These are phyloP conservation scores for Ogataea sp. DNA, from an alignment of 805 yeast genomes.

Conservation along the genomic window DNA sequence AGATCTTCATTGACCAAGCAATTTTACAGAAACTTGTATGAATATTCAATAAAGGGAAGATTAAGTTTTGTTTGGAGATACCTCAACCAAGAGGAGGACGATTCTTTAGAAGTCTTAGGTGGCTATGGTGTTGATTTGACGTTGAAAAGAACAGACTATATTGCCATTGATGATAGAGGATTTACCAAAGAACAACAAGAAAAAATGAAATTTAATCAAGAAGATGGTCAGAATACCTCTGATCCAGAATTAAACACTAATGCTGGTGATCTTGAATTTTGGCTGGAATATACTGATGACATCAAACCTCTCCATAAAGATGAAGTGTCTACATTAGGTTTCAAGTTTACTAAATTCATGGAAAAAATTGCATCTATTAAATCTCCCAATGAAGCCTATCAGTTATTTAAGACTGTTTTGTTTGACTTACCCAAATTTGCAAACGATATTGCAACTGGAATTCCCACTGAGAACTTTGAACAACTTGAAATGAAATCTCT, in stretches of 20 bases:
- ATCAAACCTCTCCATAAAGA: constrained; percentile 23
- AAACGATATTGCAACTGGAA: constrained; percentile 24
- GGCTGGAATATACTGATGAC: constrained; percentile 18
- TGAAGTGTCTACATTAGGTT: constrained; percentile 29
- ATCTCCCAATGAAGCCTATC: constrained; percentile 17
- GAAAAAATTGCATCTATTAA: constrained; percentile 16
- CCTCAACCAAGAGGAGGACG: constrained; percentile 27
- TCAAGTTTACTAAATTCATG: constrained; percentile 34
- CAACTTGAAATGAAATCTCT: constrained; percentile 9
- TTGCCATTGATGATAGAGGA: constrained; percentile 56
- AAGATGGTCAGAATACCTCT: neutral
- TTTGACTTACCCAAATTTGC: constrained; percentile 52
- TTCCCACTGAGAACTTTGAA: constrained; percentile 2
- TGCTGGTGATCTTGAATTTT: neutral
- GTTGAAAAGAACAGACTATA: constrained; percentile 57
- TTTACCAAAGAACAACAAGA: constrained; percentile 18
- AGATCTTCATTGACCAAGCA: constrained; percentile 38
- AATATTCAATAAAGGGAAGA: constrained; percentile 56
- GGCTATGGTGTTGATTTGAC: constrained; percentile 67
- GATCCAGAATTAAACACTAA: neutral
- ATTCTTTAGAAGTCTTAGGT: constrained; percentile 24
- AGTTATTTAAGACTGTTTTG: constrained; percentile 30
- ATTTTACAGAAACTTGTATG: constrained; percentile 51
- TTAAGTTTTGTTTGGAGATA: constrained; percentile 73
- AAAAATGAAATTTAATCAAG: constrained; percentile 16